Evolutionary conservation across 352 stramenopile species (phyloP), one percentile per base, ranked within the genome.

Genomic region (Pythium aquatile): DNA sequence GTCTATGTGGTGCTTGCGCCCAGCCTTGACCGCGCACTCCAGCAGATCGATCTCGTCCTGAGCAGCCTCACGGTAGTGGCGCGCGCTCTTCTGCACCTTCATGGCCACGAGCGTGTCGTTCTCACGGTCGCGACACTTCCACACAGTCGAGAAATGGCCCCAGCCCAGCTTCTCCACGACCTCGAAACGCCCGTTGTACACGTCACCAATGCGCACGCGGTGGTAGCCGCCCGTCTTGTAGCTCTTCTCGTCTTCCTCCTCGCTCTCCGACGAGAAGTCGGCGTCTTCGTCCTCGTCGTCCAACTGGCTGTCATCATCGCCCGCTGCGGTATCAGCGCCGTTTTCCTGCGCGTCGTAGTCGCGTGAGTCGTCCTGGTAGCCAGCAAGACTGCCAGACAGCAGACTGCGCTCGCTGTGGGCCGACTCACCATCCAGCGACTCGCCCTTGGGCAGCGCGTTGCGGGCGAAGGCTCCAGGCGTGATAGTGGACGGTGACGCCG

Each of bases 71-170:
- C 92, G 97, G 73, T 99, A 99, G 72, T 99, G 96, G 20, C 97
- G 88, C 13, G 97, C 97, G 51, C 93, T 98, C 75, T 99, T 99
- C 77, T 99, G 97, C 48, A 99, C 91, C 69, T 99, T 98, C 78
- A 95, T 88, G 8, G 97, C 97, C n/a, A 98, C 96, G 63, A 97
- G 87, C n/a, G 72, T 61, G 13, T 70, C 77, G n/a, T 75, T 91
- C 16, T 78, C 46, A 40, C 73, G 76, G 79, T 99, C 97, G 59
- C 90, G 87, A 55, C 97, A 98, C 78, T 99, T 98, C 98, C 97
- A 99, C 20, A 99, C 98, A 5, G 98, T 99, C 42, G 97, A 99
- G 75, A 99, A 99, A 73, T 99, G 98, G 29, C 98, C 98, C 98
- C 98, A 99, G 24, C 98, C 98, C 37, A 99, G 87, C 77, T 99